Evolutionary conservation across 495 filamentous ascomycete genomes (phyloP).

Genomic region (Aspergillus leporis): DNA sequence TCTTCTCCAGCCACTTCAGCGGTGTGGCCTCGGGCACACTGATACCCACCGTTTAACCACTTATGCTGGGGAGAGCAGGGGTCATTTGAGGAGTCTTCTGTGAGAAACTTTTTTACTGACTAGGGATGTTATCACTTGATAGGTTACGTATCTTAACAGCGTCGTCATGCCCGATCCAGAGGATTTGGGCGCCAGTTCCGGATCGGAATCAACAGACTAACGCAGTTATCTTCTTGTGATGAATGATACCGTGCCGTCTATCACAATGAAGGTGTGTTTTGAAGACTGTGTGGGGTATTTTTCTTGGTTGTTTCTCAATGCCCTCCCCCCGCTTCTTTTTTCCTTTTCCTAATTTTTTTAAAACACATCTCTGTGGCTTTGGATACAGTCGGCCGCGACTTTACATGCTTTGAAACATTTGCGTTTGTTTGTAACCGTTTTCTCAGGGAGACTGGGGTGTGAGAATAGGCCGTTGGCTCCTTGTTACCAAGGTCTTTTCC

Average conservation of each 20-base stretch:
- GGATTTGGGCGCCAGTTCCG: conserved; percentile 11
- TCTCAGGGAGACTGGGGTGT: not conserved
- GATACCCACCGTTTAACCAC: conserved; percentile 22
- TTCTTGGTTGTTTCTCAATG: conserved; percentile 11
- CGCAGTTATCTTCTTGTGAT: not conserved
- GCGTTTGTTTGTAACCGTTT: not conserved
- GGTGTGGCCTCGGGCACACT: conserved; percentile 23
- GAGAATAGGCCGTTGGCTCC: not conserved
- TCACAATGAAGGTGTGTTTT: conserved; percentile 12
- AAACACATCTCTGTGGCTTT: not conserved
- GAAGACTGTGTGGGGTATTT: conserved; percentile 8
- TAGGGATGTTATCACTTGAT: conserved; percentile 22
- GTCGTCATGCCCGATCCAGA: conserved; percentile 63
- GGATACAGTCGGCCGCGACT: not conserved
- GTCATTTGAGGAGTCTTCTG: conserved; percentile 4
- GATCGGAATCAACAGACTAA: conserved; percentile 19
- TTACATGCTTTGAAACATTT: conserved; percentile 1
- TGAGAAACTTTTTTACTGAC: conserved; percentile 26
- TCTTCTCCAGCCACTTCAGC: conserved; percentile 21
- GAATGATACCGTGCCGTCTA: conserved; percentile 1
- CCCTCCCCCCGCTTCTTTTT: conserved; percentile 4
- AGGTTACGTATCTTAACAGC: conserved; percentile 64
- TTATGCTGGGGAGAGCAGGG: conserved; percentile 9
- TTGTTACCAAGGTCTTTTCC: not conserved
- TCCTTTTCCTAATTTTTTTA: conserved; percentile 7